Evolutionary conservation across 1,284 basidiomycete genomes (phyloP).

Genomic region (Amylostereum chailletii): DNA sequence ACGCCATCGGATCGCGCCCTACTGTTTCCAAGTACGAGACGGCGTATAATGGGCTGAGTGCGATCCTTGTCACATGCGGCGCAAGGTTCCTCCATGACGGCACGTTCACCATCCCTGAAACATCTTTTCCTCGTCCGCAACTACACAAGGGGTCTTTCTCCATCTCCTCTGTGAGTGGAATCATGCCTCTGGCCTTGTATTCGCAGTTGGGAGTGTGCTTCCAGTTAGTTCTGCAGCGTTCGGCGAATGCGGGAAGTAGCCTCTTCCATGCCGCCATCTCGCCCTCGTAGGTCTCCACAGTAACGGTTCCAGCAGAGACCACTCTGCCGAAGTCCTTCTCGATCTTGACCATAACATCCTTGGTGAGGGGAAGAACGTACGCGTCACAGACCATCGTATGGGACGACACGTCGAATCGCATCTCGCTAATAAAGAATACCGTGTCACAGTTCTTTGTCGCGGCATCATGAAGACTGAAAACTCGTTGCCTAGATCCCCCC

Average conservation of each 20-base stretch:
- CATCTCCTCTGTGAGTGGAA: constrained; percentile 21
- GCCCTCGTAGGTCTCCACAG: constrained; percentile 11
- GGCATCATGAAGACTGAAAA: constrained; percentile 15
- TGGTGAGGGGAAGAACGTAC: constrained; percentile 21
- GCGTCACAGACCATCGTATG: constrained; percentile 25
- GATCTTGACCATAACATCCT: constrained; percentile 9
- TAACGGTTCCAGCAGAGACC: constrained; percentile 8
- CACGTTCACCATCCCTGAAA: constrained; percentile 18
- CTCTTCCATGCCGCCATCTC: constrained; percentile 25
- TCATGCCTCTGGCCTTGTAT: constrained; percentile 14
- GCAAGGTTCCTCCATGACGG: constrained; percentile 20
- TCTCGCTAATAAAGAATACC: constrained; percentile 18
- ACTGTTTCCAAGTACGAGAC: constrained; percentile 27
- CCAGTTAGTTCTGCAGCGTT: constrained; percentile 28
- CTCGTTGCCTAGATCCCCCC: constrained; percentile 5
- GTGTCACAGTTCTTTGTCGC: constrained; percentile 16
- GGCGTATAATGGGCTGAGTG: constrained; percentile 26
- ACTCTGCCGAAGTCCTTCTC: constrained; percentile 8
- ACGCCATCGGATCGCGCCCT: constrained; percentile 12
- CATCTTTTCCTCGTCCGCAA: constrained; percentile 27
- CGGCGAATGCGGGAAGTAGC: constrained; percentile 26
- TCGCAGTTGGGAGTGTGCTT: constrained; percentile 24
- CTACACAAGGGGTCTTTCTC: constrained; percentile 23
- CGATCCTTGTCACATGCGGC: constrained; percentile 24
- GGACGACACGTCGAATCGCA: constrained; percentile 21